Conservation (phyloP, 1,139 yeast genomes). For the Zygoascus sp. region DNA sequence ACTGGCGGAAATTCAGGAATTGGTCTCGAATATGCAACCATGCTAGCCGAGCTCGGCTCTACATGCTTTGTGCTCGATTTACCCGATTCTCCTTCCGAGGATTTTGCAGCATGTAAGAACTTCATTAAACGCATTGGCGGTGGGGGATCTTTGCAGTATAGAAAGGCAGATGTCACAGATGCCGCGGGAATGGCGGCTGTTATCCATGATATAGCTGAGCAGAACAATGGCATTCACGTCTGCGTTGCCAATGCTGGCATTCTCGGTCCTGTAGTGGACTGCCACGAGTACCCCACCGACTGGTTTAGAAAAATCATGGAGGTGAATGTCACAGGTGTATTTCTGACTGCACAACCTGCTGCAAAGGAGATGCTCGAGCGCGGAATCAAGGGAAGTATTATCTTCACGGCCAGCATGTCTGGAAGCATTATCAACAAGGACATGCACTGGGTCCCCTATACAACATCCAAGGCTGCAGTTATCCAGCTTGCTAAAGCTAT, state of each 20-base stretch:
- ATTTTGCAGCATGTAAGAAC: slow-evolving; percentile 31
- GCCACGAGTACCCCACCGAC: slow-evolving; percentile 41
- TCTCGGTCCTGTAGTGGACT: slow-evolving; percentile 45
- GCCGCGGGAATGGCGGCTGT: slow-evolving; percentile 41
- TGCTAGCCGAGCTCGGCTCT: slow-evolving; percentile 41
- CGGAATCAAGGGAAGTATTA: slow-evolving; percentile 47
- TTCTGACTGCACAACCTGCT: slow-evolving; percentile 50
- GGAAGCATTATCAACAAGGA: slow-evolving; percentile 54
- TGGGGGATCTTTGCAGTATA: slow-evolving; percentile 42
- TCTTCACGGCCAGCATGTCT: slow-evolving; percentile 55
- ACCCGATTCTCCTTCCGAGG: slow-evolving; percentile 28
- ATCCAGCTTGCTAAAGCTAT: slow-evolving; percentile 50
- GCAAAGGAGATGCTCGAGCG: slow-evolving; percentile 44
- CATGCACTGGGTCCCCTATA: slow-evolving; percentile 53
- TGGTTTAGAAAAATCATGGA: slow-evolving; percentile 44
- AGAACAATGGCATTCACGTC: slow-evolving; percentile 55
- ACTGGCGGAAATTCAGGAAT: slow-evolving; percentile 43
- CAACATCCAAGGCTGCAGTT: slow-evolving; percentile 57
- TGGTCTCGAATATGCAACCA: slow-evolving; percentile 37
- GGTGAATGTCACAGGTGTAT: slow-evolving; percentile 48
- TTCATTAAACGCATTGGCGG: slow-evolving; percentile 35
- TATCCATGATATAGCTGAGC: slow-evolving; percentile 43
- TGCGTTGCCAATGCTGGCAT: slow-evolving; percentile 68
- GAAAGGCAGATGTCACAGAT: slow-evolving; percentile 44
- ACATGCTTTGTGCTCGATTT: slow-evolving; percentile 35